Evolutionary conservation across 495 filamentous ascomycete genomes (phyloP).

Genomic region (Neurospora sp.): DNA sequence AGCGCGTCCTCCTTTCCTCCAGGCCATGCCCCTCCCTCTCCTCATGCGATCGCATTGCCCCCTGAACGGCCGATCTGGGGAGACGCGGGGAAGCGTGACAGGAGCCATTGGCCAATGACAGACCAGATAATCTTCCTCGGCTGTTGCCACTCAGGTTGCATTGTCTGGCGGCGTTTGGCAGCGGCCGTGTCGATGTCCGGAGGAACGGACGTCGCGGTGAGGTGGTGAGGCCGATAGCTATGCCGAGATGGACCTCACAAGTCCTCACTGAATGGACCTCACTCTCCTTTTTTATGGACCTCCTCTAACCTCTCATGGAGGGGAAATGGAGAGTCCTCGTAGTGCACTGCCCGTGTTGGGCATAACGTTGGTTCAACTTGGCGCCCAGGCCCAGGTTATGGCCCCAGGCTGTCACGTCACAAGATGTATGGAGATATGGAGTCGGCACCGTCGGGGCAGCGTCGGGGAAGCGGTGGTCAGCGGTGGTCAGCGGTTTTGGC

Average conservation of each 20-base stretch:
- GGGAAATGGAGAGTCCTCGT: background rate
- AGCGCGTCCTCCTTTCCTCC: background rate
- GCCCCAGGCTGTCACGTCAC: background rate
- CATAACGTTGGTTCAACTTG: background rate
- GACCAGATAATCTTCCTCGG: background rate
- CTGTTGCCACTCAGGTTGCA: background rate
- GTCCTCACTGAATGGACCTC: background rate
- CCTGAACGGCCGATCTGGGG: constrained; percentile 18
- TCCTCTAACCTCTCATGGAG: background rate
- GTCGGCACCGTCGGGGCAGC: background rate
- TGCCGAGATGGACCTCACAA: background rate
- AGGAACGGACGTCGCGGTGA: background rate
- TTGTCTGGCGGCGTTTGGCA: background rate
- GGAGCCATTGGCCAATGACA: constrained; percentile 22
- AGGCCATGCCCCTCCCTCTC: constrained; percentile 10
- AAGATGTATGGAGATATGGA: background rate
- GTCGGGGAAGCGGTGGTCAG: background rate
- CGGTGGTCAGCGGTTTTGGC: background rate
- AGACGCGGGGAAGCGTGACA: background rate
- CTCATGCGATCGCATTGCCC: background rate
- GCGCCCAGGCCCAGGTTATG: background rate
- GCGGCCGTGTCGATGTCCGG: background rate
- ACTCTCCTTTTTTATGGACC: background rate
- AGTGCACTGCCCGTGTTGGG: background rate
- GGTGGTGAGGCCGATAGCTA: background rate